phyloP scores from a whole-genome alignment of 129 eudicot genomes.

The Calendula officinalis region DNA sequence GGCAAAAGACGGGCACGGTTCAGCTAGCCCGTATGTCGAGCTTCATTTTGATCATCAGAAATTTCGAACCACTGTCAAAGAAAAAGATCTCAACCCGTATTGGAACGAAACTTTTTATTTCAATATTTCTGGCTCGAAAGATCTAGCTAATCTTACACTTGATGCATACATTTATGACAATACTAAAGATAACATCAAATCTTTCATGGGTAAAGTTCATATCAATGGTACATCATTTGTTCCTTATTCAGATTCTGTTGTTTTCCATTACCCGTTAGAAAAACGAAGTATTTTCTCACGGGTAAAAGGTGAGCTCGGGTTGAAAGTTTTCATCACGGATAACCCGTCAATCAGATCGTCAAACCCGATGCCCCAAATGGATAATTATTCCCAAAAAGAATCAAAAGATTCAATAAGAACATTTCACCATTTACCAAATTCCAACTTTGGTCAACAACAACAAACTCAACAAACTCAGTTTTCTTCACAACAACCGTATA shows the following conservation, averaged over 20 bases:
- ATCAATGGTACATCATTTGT: constrained; percentile 76
- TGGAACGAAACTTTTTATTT: constrained; percentile 92
- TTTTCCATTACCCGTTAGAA: constrained; percentile 79
- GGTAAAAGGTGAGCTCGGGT: constrained; percentile 76
- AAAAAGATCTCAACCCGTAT: constrained; percentile 77
- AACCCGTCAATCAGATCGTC: constrained; percentile 56
- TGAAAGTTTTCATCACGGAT: constrained; percentile 70
- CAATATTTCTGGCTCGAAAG: constrained; percentile 66
- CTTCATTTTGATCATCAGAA: constrained; percentile 76
- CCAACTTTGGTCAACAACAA: constrained; percentile 34
- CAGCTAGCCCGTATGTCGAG: constrained; percentile 74
- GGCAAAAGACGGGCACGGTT: constrained; percentile 85
- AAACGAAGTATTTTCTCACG: constrained; percentile 59
- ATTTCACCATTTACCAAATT: constrained; percentile 57
- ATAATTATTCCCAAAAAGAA: constrained; percentile 38
- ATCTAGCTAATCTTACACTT: constrained; percentile 54
- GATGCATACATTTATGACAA: constrained; percentile 65
- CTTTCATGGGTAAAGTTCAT: constrained; percentile 79
- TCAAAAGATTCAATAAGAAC: constrained; percentile 40
- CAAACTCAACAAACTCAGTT: constrained; percentile 20
- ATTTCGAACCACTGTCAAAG: constrained; percentile 68
- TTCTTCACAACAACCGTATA: constrained; percentile 28
- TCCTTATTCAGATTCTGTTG: constrained; percentile 74
- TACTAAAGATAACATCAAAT: constrained; percentile 37
- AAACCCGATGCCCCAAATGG: constrained; percentile 46